Conservation (phyloP, 2,329 filamentous ascomycete species). For the Colletotrichum sp. region DNA sequence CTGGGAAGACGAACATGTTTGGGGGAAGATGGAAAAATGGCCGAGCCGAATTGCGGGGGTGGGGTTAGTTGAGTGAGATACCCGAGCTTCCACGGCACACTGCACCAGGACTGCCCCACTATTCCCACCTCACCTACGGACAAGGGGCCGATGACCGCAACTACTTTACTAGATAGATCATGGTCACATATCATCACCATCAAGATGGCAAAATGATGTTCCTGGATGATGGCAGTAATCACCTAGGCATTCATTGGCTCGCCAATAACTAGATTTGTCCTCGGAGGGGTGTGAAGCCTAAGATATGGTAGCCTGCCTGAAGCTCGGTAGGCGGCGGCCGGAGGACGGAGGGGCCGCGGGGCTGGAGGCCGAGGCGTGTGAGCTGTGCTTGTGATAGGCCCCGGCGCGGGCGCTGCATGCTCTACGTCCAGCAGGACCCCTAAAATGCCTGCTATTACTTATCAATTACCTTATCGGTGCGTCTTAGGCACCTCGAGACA, state of each 20-base stretch:
- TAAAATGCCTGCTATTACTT: neutral
- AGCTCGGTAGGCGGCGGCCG: neutral
- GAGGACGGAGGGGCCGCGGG: constrained; percentile 1
- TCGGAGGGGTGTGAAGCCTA: neutral
- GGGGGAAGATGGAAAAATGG: neutral
- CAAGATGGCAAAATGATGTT: neutral
- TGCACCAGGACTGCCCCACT: neutral
- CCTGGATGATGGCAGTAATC: neutral
- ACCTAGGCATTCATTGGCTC: neutral
- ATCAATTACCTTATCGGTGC: neutral
- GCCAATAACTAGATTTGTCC: neutral
- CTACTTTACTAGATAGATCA: neutral
- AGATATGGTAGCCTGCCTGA: neutral
- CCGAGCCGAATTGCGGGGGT: constrained; percentile 20
- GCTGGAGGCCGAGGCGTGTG: neutral
- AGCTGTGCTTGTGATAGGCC: neutral
- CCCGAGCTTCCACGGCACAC: neutral
- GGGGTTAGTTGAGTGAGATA: neutral
- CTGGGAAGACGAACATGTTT: neutral
- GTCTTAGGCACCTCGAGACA: neutral
- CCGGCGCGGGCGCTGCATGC: neutral
- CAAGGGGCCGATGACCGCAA: neutral
- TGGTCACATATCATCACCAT: neutral
- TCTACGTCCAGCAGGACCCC: neutral
- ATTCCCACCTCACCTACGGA: neutral